phyloP scores from a whole-genome alignment of 2,329 filamentous ascomycete genomes.

The Colletotrichum lentis region DNA sequence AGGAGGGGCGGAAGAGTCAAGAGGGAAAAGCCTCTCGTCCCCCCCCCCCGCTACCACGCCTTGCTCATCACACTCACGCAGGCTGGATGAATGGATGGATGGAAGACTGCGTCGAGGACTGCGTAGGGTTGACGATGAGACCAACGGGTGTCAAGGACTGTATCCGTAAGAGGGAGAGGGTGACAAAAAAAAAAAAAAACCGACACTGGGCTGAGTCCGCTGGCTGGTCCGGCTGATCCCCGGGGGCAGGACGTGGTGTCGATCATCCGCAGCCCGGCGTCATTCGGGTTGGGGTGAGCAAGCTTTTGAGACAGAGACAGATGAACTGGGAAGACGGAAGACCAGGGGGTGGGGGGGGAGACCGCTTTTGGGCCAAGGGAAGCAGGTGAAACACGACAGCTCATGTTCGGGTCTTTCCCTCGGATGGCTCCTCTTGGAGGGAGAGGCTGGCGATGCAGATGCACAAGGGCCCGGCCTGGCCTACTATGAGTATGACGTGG shows the following conservation, averaged over 20 bases:
- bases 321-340: background rate
- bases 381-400: conserved; percentile 28
- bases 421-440: background rate
- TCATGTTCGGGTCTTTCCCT: conserved; percentile 8
- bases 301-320: background rate
- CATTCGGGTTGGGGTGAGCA: conserved; percentile 12
- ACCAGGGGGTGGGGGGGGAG: background rate
- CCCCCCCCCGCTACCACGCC: background rate
- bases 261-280: conserved; percentile 32
- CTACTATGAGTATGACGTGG: too few species aligned
- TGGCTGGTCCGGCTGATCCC: background rate
- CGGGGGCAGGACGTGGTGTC: conserved; percentile 20
- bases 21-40: background rate
- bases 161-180: background rate
- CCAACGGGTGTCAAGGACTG: background rate
- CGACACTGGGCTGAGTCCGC: background rate
- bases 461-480: background rate
- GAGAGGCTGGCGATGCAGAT: background rate
- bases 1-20: background rate
- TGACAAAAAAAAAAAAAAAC: background rate
- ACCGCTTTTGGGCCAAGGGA: conserved; percentile 1
- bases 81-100: background rate
- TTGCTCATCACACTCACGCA: background rate
- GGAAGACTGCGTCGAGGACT: background rate
- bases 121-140: conserved; percentile 2